Evolutionary conservation across 1,284 basidiomycete species (phyloP).

Genomic region (Microbotryum scabiosae): DNA sequence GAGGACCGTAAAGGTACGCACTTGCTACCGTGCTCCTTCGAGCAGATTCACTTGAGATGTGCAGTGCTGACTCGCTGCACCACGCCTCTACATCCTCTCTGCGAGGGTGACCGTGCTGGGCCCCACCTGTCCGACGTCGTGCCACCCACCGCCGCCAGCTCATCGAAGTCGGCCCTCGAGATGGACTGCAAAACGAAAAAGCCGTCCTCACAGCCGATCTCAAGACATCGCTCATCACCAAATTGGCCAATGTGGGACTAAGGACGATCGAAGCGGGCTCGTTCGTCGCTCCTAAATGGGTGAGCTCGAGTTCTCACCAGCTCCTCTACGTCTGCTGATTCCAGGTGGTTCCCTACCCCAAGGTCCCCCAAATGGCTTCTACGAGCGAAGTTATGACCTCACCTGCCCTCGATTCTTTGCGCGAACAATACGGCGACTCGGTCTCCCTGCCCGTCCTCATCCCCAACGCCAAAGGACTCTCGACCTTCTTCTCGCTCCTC

Average conservation of each 20-base stretch:
- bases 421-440: slow-evolving; percentile 33
- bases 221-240: slow-evolving; percentile 73
- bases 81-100: background rate
- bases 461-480: slow-evolving; percentile 71
- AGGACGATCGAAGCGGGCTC: slow-evolving; percentile 76
- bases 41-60: too few species aligned
- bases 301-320: slow-evolving; percentile 37
- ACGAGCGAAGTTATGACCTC: slow-evolving; percentile 49
- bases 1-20: too few species aligned
- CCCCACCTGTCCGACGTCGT: background rate
- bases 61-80: background rate
- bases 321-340: background rate
- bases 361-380: slow-evolving; percentile 63
- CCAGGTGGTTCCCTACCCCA: background rate
- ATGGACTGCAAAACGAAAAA: slow-evolving; percentile 89
- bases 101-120: background rate
- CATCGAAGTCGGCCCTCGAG: slow-evolving; percentile 85
- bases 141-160: slow-evolving; percentile 44
- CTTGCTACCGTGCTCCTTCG: too few species aligned
- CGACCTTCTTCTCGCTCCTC: slow-evolving; percentile 49
- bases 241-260: slow-evolving; percentile 62
- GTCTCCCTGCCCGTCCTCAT: slow-evolving; percentile 75
- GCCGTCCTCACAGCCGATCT: slow-evolving; percentile 52
- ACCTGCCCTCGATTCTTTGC: slow-evolving; percentile 11
- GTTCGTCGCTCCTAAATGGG: slow-evolving; percentile 83